Evolutionary conservation across 352 stramenopile genomes (phyloP).

Genomic region (Phytophthora litchii): DNA sequence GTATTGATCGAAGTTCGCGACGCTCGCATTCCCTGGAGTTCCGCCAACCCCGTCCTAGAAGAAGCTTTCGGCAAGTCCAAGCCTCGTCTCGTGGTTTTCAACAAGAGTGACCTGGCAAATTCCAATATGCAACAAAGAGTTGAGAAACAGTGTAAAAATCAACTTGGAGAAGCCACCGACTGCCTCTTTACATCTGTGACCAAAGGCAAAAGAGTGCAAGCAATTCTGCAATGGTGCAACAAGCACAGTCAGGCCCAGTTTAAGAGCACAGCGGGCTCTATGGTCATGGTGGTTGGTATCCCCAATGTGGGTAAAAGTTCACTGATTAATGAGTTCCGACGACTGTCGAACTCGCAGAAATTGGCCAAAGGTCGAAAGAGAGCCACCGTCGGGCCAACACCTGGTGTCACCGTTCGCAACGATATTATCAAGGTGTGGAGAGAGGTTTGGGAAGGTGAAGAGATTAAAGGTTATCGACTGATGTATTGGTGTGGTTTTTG

Average conservation of each 20-base stretch:
- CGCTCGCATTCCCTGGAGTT: slow-evolving; percentile 84
- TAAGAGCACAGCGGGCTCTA: slow-evolving; percentile 82
- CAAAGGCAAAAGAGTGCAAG: slow-evolving; percentile 74
- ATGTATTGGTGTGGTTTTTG: slow-evolving; percentile 6
- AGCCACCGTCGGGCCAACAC: slow-evolving; percentile 80
- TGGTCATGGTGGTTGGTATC: slow-evolving; percentile 90
- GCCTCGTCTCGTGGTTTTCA: slow-evolving; percentile 84
- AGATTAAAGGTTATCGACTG: slow-evolving; percentile 13
- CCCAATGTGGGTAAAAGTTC: slow-evolving; percentile 92
- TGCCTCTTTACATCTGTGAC: slow-evolving; percentile 85
- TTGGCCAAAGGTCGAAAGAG: slow-evolving; percentile 84
- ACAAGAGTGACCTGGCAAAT: slow-evolving; percentile 89
- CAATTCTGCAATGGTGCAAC: slow-evolving; percentile 85
- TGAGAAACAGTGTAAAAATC: slow-evolving; percentile 56
- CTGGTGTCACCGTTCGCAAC: slow-evolving; percentile 85
- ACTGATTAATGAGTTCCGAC: slow-evolving; percentile 89
- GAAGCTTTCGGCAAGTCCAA: slow-evolving; percentile 79
- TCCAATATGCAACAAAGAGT: slow-evolving; percentile 84
- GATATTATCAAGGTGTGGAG: slow-evolving; percentile 87
- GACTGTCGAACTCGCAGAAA: slow-evolving; percentile 73
- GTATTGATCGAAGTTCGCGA: slow-evolving; percentile 87
- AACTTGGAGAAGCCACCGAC: slow-evolving; percentile 42
- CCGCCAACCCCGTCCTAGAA: slow-evolving; percentile 81
- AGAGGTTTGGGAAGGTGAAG: neutral
- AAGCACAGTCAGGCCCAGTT: slow-evolving; percentile 78